Evolutionary conservation across 768 basidiomycete genomes (phyloP), one percentile per base, ranked within the genome.

Genomic region (Leucocoprinus sp.): DNA sequence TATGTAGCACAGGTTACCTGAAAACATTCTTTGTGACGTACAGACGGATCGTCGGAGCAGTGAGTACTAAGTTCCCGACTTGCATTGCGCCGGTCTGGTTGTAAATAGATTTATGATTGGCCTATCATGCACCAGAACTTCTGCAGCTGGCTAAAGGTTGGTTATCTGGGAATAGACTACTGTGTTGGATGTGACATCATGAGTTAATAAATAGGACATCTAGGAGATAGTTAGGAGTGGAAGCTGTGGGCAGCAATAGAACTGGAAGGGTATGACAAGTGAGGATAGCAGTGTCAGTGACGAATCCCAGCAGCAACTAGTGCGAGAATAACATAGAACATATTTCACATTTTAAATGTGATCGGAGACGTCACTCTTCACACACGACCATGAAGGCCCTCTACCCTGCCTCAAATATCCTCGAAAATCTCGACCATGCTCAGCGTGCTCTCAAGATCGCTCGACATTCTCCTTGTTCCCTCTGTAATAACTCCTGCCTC

Each of bases 61-160:
- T 88, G 90, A 3, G 69, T 82, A 43, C 75, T 64, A 7, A 63
- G 64, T 8, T 71, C 84, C 24, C 84, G 60, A 49, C 66, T 64
- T 17, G 71, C 65, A 15, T 64, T 40, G 65, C 70, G 7, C 89
- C 89, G 27, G 67, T 61, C 89, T 88, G 91, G 42, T 74, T 60
- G 2, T 66, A 62, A 8, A 89, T 77, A 22, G 64, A 68, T 53
- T 78, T 62, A 57, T 90, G 90, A 14, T 71, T 79, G 55, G 87
- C 67, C 54, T 89, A 88, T 88, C 89, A 92, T 15, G 90, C 78
- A 40, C 89, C 86, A 66, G 90, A 91, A 56, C 90, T 89, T 82
- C 84, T 35, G 36, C 22, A 37, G 15, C 15, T 12, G 4, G 31
- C 14, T 12, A 8, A 7, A 8, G 8, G 31, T 5, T 31, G 14